Evolutionary conservation across 345 rosid species (phyloP).

Genomic region (Capsella bursapastoris): DNA sequence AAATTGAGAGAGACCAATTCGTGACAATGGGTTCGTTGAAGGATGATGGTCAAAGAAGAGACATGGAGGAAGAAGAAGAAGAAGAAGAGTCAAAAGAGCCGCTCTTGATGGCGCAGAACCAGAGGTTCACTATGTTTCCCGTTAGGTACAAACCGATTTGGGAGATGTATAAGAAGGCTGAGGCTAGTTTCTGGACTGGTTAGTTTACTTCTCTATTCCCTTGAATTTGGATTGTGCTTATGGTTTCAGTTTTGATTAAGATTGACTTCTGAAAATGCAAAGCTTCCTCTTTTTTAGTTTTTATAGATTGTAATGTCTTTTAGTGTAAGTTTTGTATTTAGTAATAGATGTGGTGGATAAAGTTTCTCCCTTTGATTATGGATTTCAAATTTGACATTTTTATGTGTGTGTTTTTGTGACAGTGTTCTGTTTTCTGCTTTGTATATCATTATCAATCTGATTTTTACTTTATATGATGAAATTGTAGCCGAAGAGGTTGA

Average conservation of each 20-base stretch:
- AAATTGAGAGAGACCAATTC: neutral
- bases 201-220: neutral
- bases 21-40: conserved; percentile 39
- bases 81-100: conserved; percentile 53
- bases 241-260: neutral
- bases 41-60: conserved; percentile 26
- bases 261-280: neutral
- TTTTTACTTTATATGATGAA: conserved; percentile 3
- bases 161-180: conserved; percentile 99
- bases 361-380: neutral
- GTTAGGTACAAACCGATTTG: conserved; percentile 67
- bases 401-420: neutral
- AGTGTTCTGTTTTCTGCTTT: conserved; percentile 20
- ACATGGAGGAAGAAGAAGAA: neutral
- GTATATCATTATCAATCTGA: neutral
- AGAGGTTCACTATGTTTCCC: conserved; percentile 95
- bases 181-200: conserved; percentile 97
- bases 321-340: neutral
- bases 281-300: conserved; percentile 1
- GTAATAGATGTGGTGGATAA: neutral
- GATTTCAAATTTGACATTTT: neutral
- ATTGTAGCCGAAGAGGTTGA: conserved; percentile 93
- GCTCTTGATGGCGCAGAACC: conserved; percentile 63
- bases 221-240: neutral
- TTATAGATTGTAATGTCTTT: neutral